Evolutionary conservation across 768 basidiomycete genomes (phyloP), one percentile per base, ranked within the genome.

Genomic region (Dioszegia crocea): DNA sequence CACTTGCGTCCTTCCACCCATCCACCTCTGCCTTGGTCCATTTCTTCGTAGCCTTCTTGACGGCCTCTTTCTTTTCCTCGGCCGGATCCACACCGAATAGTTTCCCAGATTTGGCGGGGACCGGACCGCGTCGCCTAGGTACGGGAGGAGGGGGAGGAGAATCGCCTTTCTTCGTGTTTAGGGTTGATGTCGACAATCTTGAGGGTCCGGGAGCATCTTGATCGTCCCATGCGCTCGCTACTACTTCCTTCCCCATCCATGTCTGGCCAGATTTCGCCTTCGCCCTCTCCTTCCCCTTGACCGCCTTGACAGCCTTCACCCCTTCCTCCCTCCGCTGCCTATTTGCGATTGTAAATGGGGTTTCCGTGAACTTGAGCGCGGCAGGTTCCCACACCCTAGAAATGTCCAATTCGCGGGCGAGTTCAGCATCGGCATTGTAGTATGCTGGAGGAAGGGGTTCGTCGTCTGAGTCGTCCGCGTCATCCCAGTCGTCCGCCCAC

Each of bases 301-400:
- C 10, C 2, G 9, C 39, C 16, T 2, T 43, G 24, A n/a, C 31
- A 23, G 62, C n/a, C 3, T 43, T 49, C 4, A 33, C 41, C n/a
- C 26, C 29, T 31, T 41, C 12, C 1, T 41, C 19, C 23, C 43
- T n/a, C 21, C 26, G 11, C 21, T 38, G 38, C 39, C 38, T 36
- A 17, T 56, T 53, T 2, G 66, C 63, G 19, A 65, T 52, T 3
- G 63, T 68, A 23, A 62, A 65, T 3, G 66, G 63, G 0, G 60
- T 68, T 17, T 64, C 51, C 3, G 17, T 36, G 49, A 44, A 39
- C 29, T 50, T 64, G 19, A 40, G 51, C 0, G n/a, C 31, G 19
- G 56, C 60, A 23, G 27, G 24, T 39, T 66, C 67, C 19, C 29
- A 44, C 14, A 62, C 23, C 4, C 27, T 29, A 5, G 40, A n/a